Percentiles rank a stretch among this genome's conserved stretches.
phyloP scores from a whole-genome alignment of 1,139 yeast genomes.

The Sugiyamaella castrensis region DNA sequence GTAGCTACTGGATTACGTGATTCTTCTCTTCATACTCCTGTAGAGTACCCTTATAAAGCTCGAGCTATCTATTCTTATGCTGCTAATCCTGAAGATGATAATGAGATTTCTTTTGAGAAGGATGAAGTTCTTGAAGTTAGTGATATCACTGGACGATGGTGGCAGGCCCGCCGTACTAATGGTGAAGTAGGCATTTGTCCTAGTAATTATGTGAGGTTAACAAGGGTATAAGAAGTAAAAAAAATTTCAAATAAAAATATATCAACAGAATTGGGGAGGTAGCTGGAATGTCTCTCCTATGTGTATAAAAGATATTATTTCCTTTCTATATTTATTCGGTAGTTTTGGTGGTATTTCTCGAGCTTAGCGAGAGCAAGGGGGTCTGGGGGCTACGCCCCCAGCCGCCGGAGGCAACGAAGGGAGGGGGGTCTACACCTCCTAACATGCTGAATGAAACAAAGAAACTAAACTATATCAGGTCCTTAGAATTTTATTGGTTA shows the following conservation, averaged over 20 bases:
- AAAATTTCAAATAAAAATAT: background rate
- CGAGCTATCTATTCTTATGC: constrained; percentile 81
- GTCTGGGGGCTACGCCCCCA: too few relatives aligned
- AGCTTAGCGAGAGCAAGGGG: too few relatives aligned
- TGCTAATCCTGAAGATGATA: constrained; percentile 93
- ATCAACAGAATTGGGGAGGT: background rate
- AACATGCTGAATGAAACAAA: too few relatives aligned
- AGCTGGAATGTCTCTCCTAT: background rate
- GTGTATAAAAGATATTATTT: too few relatives aligned
- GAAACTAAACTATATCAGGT: background rate
- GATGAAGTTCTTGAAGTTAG: constrained; percentile 89
- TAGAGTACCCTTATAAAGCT: constrained; percentile 78
- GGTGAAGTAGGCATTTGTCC: constrained; percentile 98
- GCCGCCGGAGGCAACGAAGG: constrained; percentile 5
- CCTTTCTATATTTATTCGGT: too few relatives aligned
- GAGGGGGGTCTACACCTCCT: too few relatives aligned
- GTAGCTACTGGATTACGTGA: constrained; percentile 12
- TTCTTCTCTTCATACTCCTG: constrained; percentile 31
- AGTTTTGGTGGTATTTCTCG: too few relatives aligned
- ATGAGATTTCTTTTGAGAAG: constrained; percentile 85
- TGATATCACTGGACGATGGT: constrained; percentile 96
- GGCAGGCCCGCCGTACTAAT: constrained; percentile 88
- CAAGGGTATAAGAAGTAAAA: too few relatives aligned
- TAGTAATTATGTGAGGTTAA: constrained; percentile 79
- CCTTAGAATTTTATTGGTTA: background rate